These are phyloP conservation scores for Digitaria exilis DNA, from an alignment of 202 grass and related monocot genomes.

Conservation along the genomic window DNA sequence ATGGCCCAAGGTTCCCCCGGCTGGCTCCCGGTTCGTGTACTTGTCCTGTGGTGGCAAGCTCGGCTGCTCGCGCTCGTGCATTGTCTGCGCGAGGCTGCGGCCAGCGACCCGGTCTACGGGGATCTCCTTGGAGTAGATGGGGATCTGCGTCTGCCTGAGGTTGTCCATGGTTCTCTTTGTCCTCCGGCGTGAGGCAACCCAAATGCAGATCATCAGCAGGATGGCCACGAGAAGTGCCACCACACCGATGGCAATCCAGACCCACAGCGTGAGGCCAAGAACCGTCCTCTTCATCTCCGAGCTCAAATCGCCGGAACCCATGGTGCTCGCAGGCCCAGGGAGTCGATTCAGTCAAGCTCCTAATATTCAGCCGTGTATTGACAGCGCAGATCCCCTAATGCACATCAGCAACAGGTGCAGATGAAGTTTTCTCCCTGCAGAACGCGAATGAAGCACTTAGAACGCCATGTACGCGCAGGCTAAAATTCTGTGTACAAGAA, in stretches of 20 bases:
- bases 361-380: background rate
- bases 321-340: conserved; percentile 7
- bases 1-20: conserved; percentile 42
- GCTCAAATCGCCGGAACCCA: conserved; percentile 41
- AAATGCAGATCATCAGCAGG: conserved; percentile 86
- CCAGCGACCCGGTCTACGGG: conserved; percentile 71
- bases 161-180: conserved; percentile 63
- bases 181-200: conserved; percentile 64
- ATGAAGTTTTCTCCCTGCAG: conserved; percentile 37
- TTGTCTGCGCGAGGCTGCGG: conserved; percentile 68
- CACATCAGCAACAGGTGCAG: conserved; percentile 34
- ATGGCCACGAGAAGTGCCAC: conserved; percentile 74
- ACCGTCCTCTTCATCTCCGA: conserved; percentile 63
- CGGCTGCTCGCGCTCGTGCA: conserved; percentile 64
- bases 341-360: conserved; percentile 12
- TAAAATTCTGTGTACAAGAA: background rate
- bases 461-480: background rate
- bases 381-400: conserved; percentile 31
- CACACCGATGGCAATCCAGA: conserved; percentile 82
- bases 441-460: conserved; percentile 7
- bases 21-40: conserved; percentile 39
- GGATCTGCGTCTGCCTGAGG: conserved; percentile 75
- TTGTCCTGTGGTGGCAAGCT: conserved; percentile 61
- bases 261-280: conserved; percentile 84
- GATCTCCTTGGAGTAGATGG: conserved; percentile 95